Evolutionary conservation across 331 rosid species (phyloP), one percentile per base, ranked within the genome.

Genomic region (Malus hybrid): DNA sequence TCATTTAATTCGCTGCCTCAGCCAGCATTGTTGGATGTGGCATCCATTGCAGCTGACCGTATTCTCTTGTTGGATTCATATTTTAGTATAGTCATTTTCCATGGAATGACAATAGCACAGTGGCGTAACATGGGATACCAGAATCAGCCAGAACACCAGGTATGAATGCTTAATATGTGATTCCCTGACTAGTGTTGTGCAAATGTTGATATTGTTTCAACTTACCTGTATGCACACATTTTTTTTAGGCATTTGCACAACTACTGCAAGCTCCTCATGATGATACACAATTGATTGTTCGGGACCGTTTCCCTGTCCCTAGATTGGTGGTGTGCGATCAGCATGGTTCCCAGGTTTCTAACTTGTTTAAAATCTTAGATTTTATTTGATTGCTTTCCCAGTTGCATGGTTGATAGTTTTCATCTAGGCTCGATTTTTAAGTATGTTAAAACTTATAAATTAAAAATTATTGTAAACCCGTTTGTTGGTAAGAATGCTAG

Each of bases 121-220:
- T 94, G 98, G 98, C 98, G 97, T 71, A 94, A 91, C 83, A 78
- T 90, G 87, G 98, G 98, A 76, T 94, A 91, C 85, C 98, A 94
- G 83, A 79, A 88, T 84, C 96, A 86, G 65, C 90, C 86, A 42
- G 96, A 94, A 77, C 95, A 94, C 77, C 88, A 85, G 90, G 98
- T 90, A 60, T 84, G 85, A 11, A 11, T 83, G 54, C 75, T 34
- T 67, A 64, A 54, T 79, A 18, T 20, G 9, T 66, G 39, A 2
- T 46, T 61, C 20, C 70, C 20, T 4, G 11, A 73, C 20, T 42
- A 42, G 15, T 62, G 31, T 4, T 33, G 10, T 64, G 39, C 46
- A 62, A 67, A 5, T 72, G 27, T 39, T 27, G 28, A 24, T 9
- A 60, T 56, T 59, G 10, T 36, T 46, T 42, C 74, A n/a, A 50